phyloP scores from a whole-genome alignment of 2,329 filamentous ascomycete species.

The Fonsecaea nubica region DNA sequence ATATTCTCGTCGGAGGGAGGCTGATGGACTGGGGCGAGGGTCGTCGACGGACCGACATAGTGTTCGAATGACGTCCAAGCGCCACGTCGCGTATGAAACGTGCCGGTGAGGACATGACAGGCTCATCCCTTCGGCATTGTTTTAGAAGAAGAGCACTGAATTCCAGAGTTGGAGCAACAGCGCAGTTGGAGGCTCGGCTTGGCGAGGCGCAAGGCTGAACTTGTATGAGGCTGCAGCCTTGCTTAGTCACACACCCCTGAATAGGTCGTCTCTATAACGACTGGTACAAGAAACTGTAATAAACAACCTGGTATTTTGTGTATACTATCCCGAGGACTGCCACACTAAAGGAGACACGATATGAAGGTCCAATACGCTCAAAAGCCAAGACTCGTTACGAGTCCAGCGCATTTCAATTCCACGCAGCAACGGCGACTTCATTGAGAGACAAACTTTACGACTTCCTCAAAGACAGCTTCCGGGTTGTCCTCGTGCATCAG shows the following conservation, averaged over 20 bases:
- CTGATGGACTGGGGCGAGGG: background rate
- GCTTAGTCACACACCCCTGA: background rate
- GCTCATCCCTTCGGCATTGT: conserved; percentile 31
- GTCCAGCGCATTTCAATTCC: background rate
- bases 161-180: background rate
- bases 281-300: too few relatives aligned
- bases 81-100: conserved; percentile 36
- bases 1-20: background rate
- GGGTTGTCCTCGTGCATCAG: conserved; percentile 33
- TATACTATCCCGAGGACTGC: background rate
- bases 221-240: background rate
- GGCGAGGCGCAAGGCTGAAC: background rate
- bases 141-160: background rate
- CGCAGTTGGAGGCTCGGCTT: background rate
- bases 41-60: conserved; percentile 16
- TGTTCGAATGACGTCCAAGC: conserved; percentile 26
- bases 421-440: background rate
- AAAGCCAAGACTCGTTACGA: background rate
- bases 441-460: conserved; percentile 21
- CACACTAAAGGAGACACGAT: background rate
- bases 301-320: background rate
- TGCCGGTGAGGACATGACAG: conserved; percentile 31
- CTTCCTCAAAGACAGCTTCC: conserved; percentile 20
- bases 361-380: background rate
- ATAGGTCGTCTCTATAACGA: background rate